These are phyloP conservation scores for Pseudonectria buxi DNA, from an alignment of 2,329 filamentous ascomycete species.

Conservation along the genomic window DNA sequence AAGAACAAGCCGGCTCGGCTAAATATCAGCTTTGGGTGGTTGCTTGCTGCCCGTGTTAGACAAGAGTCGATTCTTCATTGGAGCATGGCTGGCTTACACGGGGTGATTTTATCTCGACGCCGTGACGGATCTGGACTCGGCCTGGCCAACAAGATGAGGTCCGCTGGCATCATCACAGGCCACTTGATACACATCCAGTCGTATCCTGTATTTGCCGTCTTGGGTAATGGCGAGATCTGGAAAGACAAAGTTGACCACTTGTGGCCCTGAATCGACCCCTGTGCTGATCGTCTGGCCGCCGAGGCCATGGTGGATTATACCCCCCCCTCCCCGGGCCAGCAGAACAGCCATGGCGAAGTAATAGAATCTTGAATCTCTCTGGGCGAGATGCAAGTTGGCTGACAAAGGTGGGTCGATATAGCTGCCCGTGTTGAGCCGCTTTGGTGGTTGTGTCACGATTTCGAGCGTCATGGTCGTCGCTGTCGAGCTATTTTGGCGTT, in stretches of 20 bases:
- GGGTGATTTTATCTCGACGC: background rate
- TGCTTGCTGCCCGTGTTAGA: too few species aligned
- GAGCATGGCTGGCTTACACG: slow-evolving; percentile 3
- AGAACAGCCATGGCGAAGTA: slow-evolving; percentile 24
- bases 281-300: slow-evolving; percentile 12
- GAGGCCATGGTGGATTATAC: slow-evolving; percentile 14
- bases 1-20: too few species aligned
- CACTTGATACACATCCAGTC: slow-evolving; percentile 23
- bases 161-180: slow-evolving; percentile 5
- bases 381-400: slow-evolving; percentile 6
- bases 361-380: slow-evolving; percentile 4
- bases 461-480: slow-evolving; percentile 9
- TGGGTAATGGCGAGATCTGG: slow-evolving; percentile 15
- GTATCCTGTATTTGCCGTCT: slow-evolving; percentile 20
- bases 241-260: slow-evolving; percentile 18
- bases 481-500: background rate
- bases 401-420: slow-evolving; percentile 20
- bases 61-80: too few species aligned
- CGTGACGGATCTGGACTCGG: slow-evolving; percentile 10
- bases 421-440: slow-evolving; percentile 8
- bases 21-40: too few species aligned
- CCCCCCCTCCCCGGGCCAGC: slow-evolving; percentile 8
- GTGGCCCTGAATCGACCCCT: slow-evolving; percentile 8
- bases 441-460: slow-evolving; percentile 21
- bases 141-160: slow-evolving; percentile 10